Percentiles rank a stretch among this genome's conserved stretches.
Evolutionary conservation across 2,329 filamentous ascomycete genomes (phyloP).

Genomic region (Berkeleyomyces rouxiae): DNA sequence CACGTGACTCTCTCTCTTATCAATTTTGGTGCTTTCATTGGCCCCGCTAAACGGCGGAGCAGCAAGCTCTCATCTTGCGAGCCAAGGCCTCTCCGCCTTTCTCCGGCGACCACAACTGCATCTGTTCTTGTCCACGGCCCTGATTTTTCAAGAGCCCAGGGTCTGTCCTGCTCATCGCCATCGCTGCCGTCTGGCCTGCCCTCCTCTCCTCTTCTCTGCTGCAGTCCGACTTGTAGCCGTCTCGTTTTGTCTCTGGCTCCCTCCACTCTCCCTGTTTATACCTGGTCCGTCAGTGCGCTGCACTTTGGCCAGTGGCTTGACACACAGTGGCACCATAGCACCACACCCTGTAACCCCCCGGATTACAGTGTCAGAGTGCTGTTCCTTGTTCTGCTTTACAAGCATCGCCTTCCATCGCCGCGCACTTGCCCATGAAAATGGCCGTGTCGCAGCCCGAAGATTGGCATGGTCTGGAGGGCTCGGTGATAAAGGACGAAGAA

Average conservation of each 20-base stretch:
- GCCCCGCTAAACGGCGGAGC: background rate
- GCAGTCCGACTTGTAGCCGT: no score
- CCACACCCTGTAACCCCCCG: background rate
- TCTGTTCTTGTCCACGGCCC: background rate
- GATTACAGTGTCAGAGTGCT: background rate
- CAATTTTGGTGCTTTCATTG: no score
- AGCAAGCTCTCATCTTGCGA: background rate
- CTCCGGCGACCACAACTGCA: background rate
- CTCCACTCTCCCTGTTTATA: background rate
- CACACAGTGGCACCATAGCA: background rate
- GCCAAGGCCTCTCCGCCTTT: background rate
- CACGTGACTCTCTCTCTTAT: no score
- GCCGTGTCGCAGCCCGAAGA: background rate
- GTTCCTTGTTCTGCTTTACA: background rate
- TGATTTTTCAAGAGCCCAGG: no score
- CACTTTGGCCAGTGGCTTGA: background rate
- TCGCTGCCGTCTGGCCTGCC: no score
- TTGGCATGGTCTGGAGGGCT: constrained; percentile 12
- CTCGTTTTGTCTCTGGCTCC: background rate
- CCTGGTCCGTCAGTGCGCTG: background rate
- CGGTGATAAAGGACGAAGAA: constrained; percentile 42
- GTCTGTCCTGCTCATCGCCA: no score
- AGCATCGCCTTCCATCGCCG: background rate
- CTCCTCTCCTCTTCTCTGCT: no score
- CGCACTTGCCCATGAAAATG: background rate